Percentiles rank a stretch among this genome's conserved stretches.
These are phyloP conservation scores for Diddensiella transvaalensis DNA, from an alignment of 805 yeast species.

Conservation along the genomic window DNA sequence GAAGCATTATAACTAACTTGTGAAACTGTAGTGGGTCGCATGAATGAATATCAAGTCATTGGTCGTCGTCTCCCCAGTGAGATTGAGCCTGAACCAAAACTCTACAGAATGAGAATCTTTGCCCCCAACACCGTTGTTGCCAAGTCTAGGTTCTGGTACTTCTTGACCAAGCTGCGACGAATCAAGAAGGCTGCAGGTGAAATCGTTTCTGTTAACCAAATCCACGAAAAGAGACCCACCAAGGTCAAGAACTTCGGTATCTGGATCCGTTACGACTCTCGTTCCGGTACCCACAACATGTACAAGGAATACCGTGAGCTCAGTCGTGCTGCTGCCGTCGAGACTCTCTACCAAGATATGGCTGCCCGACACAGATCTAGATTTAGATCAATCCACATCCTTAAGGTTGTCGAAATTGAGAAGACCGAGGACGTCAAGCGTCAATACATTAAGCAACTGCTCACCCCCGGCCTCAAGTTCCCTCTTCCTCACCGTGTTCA, in stretches of 20 bases:
- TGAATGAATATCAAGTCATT: constrained; percentile 99
- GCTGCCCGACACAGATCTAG: constrained; percentile 99
- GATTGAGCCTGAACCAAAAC: constrained; percentile 98
- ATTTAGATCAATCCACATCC: constrained; percentile 98
- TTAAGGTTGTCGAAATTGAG: constrained; percentile 98
- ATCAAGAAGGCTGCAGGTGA: constrained; percentile 99
- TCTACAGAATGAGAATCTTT: constrained; percentile 98
- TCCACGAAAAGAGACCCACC: constrained; percentile 95
- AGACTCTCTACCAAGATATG: constrained; percentile 97
- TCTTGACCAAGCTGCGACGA: constrained; percentile 98
- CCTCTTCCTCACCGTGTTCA: constrained; percentile 99
- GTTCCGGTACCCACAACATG: constrained; percentile 99
- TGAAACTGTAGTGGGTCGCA: constrained; percentile 92
- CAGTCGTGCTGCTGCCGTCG: constrained; percentile 98
- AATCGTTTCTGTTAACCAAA: constrained; percentile 87
- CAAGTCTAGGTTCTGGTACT: constrained; percentile 99
- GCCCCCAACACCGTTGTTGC: constrained; percentile 99
- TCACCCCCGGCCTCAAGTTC: constrained; percentile 94
- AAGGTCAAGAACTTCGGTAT: constrained; percentile 99
- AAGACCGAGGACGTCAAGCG: constrained; percentile 98
- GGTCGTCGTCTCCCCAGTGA: constrained; percentile 99
- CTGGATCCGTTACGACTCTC: constrained; percentile 99
- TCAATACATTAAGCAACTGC: constrained; percentile 97
- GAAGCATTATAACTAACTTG: no score
- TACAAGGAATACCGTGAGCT: constrained; percentile 99